Conservation (phyloP, 345 rosid genomes). For the Murraya koenigii region DNA sequence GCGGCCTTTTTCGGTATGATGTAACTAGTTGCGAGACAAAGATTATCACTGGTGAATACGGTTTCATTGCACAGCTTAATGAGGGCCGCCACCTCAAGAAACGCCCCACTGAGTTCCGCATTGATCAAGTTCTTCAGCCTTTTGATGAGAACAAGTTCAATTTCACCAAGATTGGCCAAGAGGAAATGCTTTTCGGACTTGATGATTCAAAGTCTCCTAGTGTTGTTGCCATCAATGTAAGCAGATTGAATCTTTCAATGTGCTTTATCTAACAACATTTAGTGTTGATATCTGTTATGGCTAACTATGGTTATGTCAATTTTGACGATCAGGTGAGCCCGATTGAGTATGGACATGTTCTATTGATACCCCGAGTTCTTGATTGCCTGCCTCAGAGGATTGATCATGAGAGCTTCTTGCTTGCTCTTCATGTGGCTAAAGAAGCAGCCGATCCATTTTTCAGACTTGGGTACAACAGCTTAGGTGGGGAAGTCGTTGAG, state of each 20-base stretch:
- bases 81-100: constrained; percentile 59
- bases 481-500: constrained; percentile 32
- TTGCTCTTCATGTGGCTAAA: constrained; percentile 46
- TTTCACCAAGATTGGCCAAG: constrained; percentile 55
- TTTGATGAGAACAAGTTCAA: constrained; percentile 51
- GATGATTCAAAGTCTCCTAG: constrained; percentile 31
- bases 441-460: constrained; percentile 50
- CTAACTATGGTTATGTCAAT: background rate
- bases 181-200: constrained; percentile 52
- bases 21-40: constrained; percentile 49
- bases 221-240: constrained; percentile 50
- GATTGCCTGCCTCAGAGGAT: constrained; percentile 58
- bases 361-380: constrained; percentile 43
- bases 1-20: constrained; percentile 50
- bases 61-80: constrained; percentile 52
- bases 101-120: constrained; percentile 52
- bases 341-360: constrained; percentile 56
- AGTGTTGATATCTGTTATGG: no score
- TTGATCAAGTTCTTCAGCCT: constrained; percentile 52
- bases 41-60: constrained; percentile 39
- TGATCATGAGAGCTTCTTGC: constrained; percentile 46
- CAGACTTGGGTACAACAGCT: constrained; percentile 60
- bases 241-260: background rate
- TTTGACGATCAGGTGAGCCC: constrained; percentile 45
- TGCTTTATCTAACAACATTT: no score